phyloP scores from a whole-genome alignment of 73 alveolate species.

The Breviolum minutum region DNA sequence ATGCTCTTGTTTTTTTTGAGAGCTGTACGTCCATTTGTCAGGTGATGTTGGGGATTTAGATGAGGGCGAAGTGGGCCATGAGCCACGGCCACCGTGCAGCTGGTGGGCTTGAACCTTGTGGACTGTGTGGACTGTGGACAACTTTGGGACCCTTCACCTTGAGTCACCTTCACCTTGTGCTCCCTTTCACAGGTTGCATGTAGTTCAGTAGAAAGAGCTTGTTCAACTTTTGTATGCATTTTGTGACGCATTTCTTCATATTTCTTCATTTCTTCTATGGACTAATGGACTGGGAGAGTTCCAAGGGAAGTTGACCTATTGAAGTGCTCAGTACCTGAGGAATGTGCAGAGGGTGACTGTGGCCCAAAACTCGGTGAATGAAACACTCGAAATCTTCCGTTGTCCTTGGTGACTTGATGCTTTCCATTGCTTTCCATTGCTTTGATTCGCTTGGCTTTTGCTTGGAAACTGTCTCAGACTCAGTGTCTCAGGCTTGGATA shows the following conservation, averaged over 20 bases:
- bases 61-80: conserved; percentile 13
- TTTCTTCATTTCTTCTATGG: neutral
- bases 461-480: neutral
- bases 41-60: conserved; percentile 25
- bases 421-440: too few relatives aligned
- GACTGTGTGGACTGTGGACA: neutral
- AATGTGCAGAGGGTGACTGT: conserved; percentile 43
- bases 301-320: neutral
- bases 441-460: neutral
- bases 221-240: neutral
- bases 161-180: too few relatives aligned
- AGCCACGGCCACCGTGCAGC: neutral
- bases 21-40: neutral
- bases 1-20: neutral
- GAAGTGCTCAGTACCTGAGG: neutral
- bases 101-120: neutral
- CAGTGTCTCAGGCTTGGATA: neutral
- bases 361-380: neutral
- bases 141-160: too few relatives aligned
- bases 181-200: too few relatives aligned
- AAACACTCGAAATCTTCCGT: too few relatives aligned
- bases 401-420: too few relatives aligned
- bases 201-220: too few relatives aligned
- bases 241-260: too few relatives aligned
- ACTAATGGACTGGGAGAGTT: neutral